Evolutionary conservation across 352 stramenopile genomes (phyloP), one percentile per base, ranked within the genome.

Genomic region (Globisporangium middletonii): DNA sequence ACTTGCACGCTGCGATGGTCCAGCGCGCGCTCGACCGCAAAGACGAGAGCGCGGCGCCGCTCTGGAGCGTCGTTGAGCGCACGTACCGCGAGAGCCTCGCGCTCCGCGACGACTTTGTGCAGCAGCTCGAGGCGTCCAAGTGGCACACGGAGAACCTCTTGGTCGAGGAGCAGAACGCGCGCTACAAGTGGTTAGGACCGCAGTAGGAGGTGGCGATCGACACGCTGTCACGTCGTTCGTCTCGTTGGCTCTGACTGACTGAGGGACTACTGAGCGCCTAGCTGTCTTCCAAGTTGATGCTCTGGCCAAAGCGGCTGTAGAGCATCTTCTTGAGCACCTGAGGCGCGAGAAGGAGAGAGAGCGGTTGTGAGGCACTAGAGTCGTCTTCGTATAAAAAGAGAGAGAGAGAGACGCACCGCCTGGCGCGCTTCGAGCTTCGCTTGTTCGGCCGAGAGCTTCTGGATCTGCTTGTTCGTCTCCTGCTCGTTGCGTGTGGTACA

Each of bases 271-370:
- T 15, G 16, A 9, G 1, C 12, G 30, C 60, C 57, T 86, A 95
- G 68, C 86, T 95, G 63, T 94, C 94, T 79, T 98, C 96, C 38
- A 99, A 73, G 74, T 99, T 98, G 60, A 99, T 99, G 60, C 82
- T 97, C 59, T 95, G 89, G 45, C 96, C 96, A 69, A 99, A 99
- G 65, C 96, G 81, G 41, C 77, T 79, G 79, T 99, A 99, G 48
- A 99, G 77, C 51, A 91, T 65, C 67, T 96, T 97, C 73, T 99
- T 99, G 45, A 99, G 26, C 30, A 50, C 48, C 48, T 53, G 46
- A 38, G 37, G 6, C 1, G 16, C 9, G 33, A 33, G 16, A 15
- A 27, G 33, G 4, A 51, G 27, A 38, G 33, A 7, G 33, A 38
- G 33, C 3, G 33, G 33, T 7, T 11, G 33, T 38, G 33, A 38